Conservation (phyloP, 345 rosid genomes). For the Viola odorata region DNA sequence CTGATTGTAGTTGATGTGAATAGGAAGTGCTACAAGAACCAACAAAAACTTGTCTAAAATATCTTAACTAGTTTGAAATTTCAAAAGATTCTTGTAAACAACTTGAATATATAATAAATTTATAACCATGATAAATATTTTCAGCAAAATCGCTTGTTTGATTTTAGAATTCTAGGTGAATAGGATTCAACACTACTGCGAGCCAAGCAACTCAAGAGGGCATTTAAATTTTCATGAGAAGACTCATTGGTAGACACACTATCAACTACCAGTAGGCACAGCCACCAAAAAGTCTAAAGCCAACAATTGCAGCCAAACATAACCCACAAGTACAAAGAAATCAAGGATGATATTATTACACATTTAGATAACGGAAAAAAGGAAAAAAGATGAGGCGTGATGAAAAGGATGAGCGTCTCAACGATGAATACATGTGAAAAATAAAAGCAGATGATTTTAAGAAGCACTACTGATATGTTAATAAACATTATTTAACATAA, state of each 20-base stretch:
- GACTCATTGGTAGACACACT: too few relatives aligned
- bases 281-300: too few relatives aligned
- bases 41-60: not conserved
- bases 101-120: not conserved
- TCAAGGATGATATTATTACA: too few relatives aligned
- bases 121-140: not conserved
- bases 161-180: not conserved
- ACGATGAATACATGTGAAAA: not conserved
- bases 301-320: too few relatives aligned
- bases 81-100: not conserved
- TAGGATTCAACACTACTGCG: too few relatives aligned
- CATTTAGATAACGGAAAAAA: too few relatives aligned
- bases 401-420: not conserved
- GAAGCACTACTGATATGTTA: constrained; percentile 1
- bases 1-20: constrained; percentile 16
- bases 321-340: too few relatives aligned
- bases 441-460: not conserved
- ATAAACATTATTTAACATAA: constrained; percentile 13
- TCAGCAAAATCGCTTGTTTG: not conserved
- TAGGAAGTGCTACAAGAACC: constrained; percentile 35
- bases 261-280: too few relatives aligned
- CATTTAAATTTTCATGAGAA: too few relatives aligned
- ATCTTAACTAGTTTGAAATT: constrained; percentile 6
- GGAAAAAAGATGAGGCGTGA: too few relatives aligned
- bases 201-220: too few relatives aligned